Base-by-base conservation (phyloP, 2,329 filamentous ascomycete genomes). In the Ampelomyces quisqualis region DNA sequence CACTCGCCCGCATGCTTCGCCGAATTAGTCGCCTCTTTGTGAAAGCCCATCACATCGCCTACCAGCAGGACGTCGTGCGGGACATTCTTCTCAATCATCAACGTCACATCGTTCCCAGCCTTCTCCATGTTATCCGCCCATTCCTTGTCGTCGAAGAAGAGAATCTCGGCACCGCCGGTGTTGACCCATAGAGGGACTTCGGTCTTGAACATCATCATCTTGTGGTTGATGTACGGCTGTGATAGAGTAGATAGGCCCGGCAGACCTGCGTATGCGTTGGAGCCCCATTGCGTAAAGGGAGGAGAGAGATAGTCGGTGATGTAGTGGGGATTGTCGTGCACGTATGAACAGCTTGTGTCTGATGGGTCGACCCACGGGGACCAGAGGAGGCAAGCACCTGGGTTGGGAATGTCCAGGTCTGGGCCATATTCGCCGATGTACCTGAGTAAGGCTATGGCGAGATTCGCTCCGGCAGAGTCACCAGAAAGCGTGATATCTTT, bases 401-500 rank as follows among this genome's bases (percentile, higher is more conserved):
- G 75, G 2, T 32, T 14, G 0, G 62, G 62, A 1, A 75, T 50
- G 2, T 43, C 54, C 2, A 68, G 34, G 3, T 60, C 51, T 2
- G 49, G 26, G 2, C 70, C 73, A 40, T 69, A 67, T 17, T 73
- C 70, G 7, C 53, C 38, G 4, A 79, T 47, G 49, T 78, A 78
- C 13, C 74, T 64, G 21, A 78, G 59, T 10, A 78, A 55, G 0
- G 65, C 64, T 15, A 77, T 64, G 0, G 59, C 65, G 8, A 74
- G 57, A 48, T 78, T 77, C 0, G 60, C 75, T 38, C 76, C 76
- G 0, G 76, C 76, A 22, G 70, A 74, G 53, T 79, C 76, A 4
- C 76, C 76, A 0, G 67, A 70, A 0, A 79, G 11, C 0, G 73
- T 60, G 39, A 78, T 73, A 22, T 70, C 62, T 0, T 45, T 34